Conservation (phyloP, 75 land plant species). For the Cupressus sempervirens region DNA sequence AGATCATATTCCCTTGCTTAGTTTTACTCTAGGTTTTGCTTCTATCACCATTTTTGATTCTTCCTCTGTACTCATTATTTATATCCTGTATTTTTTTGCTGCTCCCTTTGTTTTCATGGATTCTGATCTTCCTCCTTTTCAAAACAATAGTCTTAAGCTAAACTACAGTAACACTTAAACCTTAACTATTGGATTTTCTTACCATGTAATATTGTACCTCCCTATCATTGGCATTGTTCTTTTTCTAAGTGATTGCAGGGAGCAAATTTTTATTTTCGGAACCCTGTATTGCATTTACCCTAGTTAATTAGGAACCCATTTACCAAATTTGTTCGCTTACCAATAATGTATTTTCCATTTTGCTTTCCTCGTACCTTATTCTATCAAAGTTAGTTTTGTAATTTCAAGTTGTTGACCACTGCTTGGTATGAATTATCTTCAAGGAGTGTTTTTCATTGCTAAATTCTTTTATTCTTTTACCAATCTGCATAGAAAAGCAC, state of each 20-base stretch:
- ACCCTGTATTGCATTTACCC: background rate
- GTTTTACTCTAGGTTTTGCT: background rate
- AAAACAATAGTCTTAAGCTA: too few relatives aligned
- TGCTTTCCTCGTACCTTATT: background rate
- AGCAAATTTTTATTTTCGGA: background rate
- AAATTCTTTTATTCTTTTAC: background rate
- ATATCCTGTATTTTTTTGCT: background rate
- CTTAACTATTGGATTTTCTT: background rate
- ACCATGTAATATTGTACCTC: background rate
- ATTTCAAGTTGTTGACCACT: background rate
- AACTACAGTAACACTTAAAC: background rate
- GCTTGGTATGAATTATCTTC: background rate
- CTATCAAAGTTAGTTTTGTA: background rate
- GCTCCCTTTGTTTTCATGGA: background rate
- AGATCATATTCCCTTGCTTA: background rate
- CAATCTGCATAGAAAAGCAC: background rate
- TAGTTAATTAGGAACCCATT: background rate
- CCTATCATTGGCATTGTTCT: background rate
- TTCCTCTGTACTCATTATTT: background rate
- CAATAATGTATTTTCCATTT: too few relatives aligned
- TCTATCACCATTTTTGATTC: background rate
- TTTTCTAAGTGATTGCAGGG: background rate
- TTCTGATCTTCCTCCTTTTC: background rate
- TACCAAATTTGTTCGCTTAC: background rate
- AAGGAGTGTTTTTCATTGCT: background rate